Percentiles rank a stretch among this genome's conserved stretches.
phyloP scores from a whole-genome alignment of 2,329 filamentous ascomycete genomes.

The Geosmithia morbida region DNA sequence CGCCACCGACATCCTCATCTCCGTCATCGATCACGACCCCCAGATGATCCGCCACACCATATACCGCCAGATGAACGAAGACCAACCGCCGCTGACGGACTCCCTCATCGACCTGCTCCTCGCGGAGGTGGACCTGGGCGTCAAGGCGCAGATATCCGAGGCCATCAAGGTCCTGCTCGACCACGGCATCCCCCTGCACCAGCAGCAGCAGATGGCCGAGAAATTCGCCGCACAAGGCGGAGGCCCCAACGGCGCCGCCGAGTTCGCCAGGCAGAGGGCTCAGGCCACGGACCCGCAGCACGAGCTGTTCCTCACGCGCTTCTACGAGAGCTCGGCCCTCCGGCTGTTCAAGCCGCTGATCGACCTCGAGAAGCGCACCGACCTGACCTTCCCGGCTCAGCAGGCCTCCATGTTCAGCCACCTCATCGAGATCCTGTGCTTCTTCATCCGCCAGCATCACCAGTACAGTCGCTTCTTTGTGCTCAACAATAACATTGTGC shows the following conservation, averaged over 20 bases:
- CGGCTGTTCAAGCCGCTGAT: conserved; percentile 80
- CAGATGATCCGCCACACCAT: conserved; percentile 89
- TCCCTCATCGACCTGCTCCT: conserved; percentile 84
- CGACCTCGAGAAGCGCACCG: conserved; percentile 55
- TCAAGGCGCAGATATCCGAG: conserved; percentile 91
- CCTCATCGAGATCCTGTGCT: conserved; percentile 83
- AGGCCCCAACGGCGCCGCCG: conserved; percentile 18
- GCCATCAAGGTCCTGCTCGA: conserved; percentile 89
- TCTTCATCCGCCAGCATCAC: conserved; percentile 82
- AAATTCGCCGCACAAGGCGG: too few species aligned
- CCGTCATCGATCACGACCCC: conserved; percentile 90
- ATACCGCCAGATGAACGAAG: conserved; percentile 81
- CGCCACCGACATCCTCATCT: conserved; percentile 84
- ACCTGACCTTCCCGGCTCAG: conserved; percentile 62
- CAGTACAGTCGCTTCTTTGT: conserved; percentile 83
- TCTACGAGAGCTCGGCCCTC: conserved; percentile 77
- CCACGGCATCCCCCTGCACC: conserved; percentile 34
- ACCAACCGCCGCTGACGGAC: conserved; percentile 74
- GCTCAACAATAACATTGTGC: conserved; percentile 61
- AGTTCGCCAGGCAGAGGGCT: conserved; percentile 25
- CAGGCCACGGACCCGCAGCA: conserved; percentile 57
- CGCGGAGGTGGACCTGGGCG: conserved; percentile 81
- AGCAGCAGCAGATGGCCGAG: conserved; percentile 25
- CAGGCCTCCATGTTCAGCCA: conserved; percentile 86
- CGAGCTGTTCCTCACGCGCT: conserved; percentile 71